Base-by-base conservation (phyloP, 2,329 filamentous ascomycete species). In the Lecanicillium sp. region DNA sequence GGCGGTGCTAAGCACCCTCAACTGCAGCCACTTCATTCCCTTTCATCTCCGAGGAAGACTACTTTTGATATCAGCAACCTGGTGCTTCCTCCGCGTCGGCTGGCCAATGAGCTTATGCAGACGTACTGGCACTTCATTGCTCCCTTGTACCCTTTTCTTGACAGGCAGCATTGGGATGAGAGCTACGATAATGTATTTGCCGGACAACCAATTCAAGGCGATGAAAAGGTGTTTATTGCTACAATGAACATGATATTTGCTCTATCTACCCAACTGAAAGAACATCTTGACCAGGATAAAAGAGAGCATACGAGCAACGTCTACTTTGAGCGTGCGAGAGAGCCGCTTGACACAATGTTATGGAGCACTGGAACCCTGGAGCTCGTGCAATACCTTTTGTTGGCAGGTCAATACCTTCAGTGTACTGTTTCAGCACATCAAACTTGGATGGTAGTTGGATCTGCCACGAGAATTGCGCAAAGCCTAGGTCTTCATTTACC, bases 381-480 rank as follows among this genome's bases (percentile, higher is more conserved):
- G 31, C 40, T 67, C 2, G 63, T 71, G 1, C 68, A 71, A 44
- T 69, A 62, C 32, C 50, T 71, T 1, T 48, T 72, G 0, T 51
- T 71, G 5, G 66, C 67, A 43, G 64, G 62, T 9, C 67, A 69
- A 32, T 71, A 70, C 41, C 49, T 71, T 0, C 68, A 71, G 31
- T 67, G 68, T 33, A 70, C 68, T 0, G 60, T 67, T 11, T 60
- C 61, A 5, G 60, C 64, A 0, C 63, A 70, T 41, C 62, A 68
- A 41, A 70, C 65, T 2, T 72, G 68, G 68, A 68, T 71, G 51
- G 59, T 66, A 4, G 62, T 67, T 1, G 67, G 67, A 0, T 53
- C 64, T 4, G 67, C 66, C 0, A 60, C 70, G 13, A 56, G 67
- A 2, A 68, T 63, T 13, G 68, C 68, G 0, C 65, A 71, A 35